phyloP scores from a whole-genome alignment of 2,329 filamentous ascomycete genomes.

The Aureobasidium sp. region DNA sequence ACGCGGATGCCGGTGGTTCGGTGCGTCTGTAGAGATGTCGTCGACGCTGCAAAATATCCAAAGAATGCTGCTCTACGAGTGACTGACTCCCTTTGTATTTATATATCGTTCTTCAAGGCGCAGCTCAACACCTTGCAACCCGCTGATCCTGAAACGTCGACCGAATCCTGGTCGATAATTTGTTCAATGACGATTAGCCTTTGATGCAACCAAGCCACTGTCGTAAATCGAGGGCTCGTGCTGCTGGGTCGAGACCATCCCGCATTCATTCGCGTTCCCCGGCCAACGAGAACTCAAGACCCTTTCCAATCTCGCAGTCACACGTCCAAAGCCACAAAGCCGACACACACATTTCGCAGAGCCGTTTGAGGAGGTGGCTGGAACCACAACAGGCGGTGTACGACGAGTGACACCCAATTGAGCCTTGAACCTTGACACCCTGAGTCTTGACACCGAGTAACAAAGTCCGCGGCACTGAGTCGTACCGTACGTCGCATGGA shows the following conservation, averaged over 20 bases:
- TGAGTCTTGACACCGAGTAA: too few relatives aligned
- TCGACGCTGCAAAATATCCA: not conserved
- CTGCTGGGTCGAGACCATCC: not conserved
- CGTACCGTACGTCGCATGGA: too few relatives aligned
- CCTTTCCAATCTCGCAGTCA: not conserved
- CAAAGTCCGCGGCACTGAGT: too few relatives aligned
- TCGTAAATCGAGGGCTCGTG: constrained; percentile 2
- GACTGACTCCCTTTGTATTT: not conserved
- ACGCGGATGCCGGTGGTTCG: not conserved
- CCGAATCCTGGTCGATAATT: not conserved
- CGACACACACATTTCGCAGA: not conserved
- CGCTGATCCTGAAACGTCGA: not conserved
- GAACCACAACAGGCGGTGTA: not conserved
- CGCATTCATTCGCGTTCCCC: not conserved
- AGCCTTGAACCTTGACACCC: not conserved
- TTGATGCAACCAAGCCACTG: constrained; percentile 2
- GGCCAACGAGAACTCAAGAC: not conserved
- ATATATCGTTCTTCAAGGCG: not conserved
- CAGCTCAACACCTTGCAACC: not conserved
- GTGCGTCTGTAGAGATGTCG: not conserved
- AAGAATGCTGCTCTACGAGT: not conserved
- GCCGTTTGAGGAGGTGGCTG: not conserved
- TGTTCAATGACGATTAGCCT: constrained; percentile 5
- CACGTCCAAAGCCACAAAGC: not conserved
- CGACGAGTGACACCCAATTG: not conserved